phyloP scores from a whole-genome alignment of 2,329 filamentous ascomycete species.

The Fusarium sp. region DNA sequence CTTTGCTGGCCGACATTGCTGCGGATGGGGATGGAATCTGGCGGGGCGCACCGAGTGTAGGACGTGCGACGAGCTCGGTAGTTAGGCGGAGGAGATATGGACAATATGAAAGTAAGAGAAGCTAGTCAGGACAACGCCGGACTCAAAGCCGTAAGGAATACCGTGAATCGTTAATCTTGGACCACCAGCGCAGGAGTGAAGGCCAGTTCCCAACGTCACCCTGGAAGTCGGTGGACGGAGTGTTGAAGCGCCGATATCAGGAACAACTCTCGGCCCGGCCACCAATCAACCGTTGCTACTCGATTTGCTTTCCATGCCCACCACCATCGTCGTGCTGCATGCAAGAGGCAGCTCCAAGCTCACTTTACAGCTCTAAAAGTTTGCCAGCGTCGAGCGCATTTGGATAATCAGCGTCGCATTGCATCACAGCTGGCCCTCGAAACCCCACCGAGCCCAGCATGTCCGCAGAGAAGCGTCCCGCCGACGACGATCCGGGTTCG shows the following conservation, averaged over 20 bases:
- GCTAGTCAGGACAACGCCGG: background rate
- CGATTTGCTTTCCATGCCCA: conserved; percentile 32
- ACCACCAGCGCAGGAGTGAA: conserved; percentile 26
- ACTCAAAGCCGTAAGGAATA: background rate
- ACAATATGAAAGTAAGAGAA: background rate
- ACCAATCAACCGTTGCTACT: conserved; percentile 44
- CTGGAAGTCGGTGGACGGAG: conserved; percentile 41
- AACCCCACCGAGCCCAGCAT: conserved; percentile 60
- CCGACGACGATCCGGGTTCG: conserved; percentile 83
- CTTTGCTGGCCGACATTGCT: conserved; percentile 70
- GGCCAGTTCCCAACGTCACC: conserved; percentile 35
- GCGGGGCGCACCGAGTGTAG: background rate
- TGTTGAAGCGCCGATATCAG: conserved; percentile 38
- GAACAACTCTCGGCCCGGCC: conserved; percentile 53
- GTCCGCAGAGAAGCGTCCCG: conserved; percentile 92
- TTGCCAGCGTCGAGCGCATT: conserved; percentile 10
- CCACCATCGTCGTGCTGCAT: conserved; percentile 21
- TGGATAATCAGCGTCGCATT: conserved; percentile 20
- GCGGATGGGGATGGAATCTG: background rate
- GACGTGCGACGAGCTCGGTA: background rate
- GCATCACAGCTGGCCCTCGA: background rate
- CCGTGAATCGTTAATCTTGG: conserved; percentile 11
- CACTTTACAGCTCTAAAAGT: conserved; percentile 14
- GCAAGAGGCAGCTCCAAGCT: conserved; percentile 28
- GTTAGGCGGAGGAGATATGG: background rate